Evolutionary conservation across 2,329 filamentous ascomycete species (phyloP).

Genomic region (Didymella glomerata): DNA sequence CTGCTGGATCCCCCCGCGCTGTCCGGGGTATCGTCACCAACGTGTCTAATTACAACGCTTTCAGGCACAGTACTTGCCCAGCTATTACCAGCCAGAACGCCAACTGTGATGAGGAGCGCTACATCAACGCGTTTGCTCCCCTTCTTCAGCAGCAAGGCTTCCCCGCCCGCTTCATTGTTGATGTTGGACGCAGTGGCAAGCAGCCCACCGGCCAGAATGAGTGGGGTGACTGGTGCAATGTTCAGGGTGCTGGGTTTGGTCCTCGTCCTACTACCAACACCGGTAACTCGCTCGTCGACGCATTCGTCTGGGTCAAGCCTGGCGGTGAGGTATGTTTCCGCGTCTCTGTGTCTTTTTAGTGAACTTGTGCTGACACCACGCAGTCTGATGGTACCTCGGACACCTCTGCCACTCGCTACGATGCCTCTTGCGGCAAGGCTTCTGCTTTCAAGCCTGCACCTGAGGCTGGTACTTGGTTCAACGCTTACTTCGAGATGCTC

Average conservation of each 20-base stretch:
- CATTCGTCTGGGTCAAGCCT: conserved; percentile 76
- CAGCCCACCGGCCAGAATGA: conserved; percentile 64
- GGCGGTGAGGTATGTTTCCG: conserved; percentile 57
- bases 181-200: conserved; percentile 66
- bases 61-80: conserved; percentile 56
- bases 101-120: conserved; percentile 64
- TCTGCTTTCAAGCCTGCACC: conserved; percentile 70
- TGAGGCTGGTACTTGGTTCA: conserved; percentile 74
- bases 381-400: conserved; percentile 57
- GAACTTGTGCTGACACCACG: neutral
- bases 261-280: conserved; percentile 70
- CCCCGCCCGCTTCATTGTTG: conserved; percentile 64
- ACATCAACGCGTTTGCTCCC: conserved; percentile 61
- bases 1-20: conserved; percentile 56
- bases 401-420: conserved; percentile 59
- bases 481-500: conserved; percentile 54
- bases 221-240: conserved; percentile 76
- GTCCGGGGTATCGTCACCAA: conserved; percentile 66
- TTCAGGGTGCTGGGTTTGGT: conserved; percentile 70
- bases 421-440: conserved; percentile 62
- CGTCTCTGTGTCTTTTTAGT: neutral
- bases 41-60: conserved; percentile 68
- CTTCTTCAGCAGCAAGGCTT: conserved; percentile 58
- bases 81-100: conserved; percentile 56
- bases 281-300: conserved; percentile 66